These are phyloP conservation scores for Trichoderma hamatum DNA, from an alignment of 2,329 filamentous ascomycete species.

Conservation along the genomic window DNA sequence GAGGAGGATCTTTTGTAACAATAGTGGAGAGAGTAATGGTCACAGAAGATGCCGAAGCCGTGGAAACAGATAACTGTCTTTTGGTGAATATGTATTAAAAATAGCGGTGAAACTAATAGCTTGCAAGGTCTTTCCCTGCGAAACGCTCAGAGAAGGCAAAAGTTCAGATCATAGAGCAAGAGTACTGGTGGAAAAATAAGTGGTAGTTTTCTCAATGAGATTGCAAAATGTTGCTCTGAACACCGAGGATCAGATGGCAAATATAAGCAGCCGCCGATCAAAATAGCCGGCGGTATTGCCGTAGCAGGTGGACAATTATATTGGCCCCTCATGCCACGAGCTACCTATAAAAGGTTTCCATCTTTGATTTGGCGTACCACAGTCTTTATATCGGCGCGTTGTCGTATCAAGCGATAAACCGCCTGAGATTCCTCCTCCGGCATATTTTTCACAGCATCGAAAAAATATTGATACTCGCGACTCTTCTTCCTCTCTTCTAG, in stretches of 20 bases:
- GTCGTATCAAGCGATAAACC: constrained; percentile 3
- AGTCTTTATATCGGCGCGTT: constrained; percentile 32
- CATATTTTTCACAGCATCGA: background rate
- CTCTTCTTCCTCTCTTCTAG: background rate
- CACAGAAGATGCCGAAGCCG: background rate
- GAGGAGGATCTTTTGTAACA: background rate
- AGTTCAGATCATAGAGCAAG: background rate
- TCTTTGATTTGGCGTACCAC: constrained; percentile 40
- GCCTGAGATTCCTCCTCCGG: background rate
- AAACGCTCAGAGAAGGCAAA: background rate
- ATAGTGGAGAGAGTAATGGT: background rate
- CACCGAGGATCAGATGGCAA: background rate
- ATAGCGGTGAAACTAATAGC: background rate
- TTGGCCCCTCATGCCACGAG: constrained; percentile 39
- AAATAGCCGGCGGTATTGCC: constrained; percentile 36
- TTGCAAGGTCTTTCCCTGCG: background rate
- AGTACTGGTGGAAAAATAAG: background rate
- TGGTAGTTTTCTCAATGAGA: background rate
- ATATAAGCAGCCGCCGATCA: background rate
- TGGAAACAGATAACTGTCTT: too few relatives aligned
- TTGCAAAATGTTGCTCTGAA: background rate
- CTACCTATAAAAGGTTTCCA: constrained; percentile 38
- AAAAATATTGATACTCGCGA: constrained; percentile 2
- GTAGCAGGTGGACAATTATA: too few relatives aligned
- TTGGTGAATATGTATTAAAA: background rate